Evolutionary conservation across 1,284 basidiomycete genomes (phyloP), one percentile per base, ranked within the genome.

Genomic region (Polyporus tsugae): DNA sequence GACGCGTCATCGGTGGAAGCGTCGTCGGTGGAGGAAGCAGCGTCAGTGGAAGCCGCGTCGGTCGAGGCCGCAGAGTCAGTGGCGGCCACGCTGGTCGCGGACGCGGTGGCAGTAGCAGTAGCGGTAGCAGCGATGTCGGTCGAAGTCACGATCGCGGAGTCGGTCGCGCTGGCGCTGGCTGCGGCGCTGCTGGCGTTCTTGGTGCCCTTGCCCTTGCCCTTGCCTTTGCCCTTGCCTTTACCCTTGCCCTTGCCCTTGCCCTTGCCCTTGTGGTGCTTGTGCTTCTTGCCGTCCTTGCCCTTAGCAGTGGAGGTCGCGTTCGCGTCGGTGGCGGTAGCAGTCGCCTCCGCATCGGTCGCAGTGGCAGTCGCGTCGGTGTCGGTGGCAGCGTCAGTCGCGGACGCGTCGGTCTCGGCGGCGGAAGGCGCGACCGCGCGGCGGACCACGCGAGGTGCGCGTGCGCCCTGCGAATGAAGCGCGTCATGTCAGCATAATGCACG

Each of bases 31-130:
- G 63, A 44, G 4, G 41, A n/a, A 1, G 62, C 62, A 2, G 11
- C 61, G n/a, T 29, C 39, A 29, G 60, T 9, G 11, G 55, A 4
- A 19, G 13, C 36, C 1, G 39, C 19, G n/a, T n/a, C 25, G 15
- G 17, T 46, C 25, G 63, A 29, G 5, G 11, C 36, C 38, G 17
- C 42, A 9, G 42, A 49, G 25, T 29, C 35, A 19, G 19, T 35
- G 41, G 60, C 44, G 13, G 15, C 52, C 29, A 29, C 29, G 29
- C 29, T 29, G 29, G 39, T 41, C 10, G 39, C 39, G 15, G 62
- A 42, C 13, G 36, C 62, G 9, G 67, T 63, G 7, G 58, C 66
- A 25, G 29, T 33, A 25, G 41, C 41, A 17, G 41, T 17, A 17
- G 59, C 17, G 1, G 61, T 60, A 36, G 46, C 11, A 6, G 49